These are phyloP conservation scores for Phlyctochytrium bullatum DNA, from an alignment of 192 early-diverging fungal genomes.

Conservation along the genomic window DNA sequence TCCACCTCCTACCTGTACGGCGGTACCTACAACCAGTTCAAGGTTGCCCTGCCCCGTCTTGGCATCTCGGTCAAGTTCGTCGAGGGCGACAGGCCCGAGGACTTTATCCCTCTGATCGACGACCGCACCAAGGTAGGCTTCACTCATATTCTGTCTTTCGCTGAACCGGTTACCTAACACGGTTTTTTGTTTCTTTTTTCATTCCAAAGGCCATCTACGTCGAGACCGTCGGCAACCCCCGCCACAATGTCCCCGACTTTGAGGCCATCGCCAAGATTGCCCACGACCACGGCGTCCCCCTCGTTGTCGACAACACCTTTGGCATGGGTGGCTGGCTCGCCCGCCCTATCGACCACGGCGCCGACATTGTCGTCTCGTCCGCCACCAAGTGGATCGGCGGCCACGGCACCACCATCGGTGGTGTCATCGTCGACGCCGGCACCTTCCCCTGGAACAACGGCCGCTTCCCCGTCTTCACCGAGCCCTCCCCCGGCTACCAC, in stretches of 20 bases:
- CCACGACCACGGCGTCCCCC: conserved; percentile 78
- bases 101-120: conserved; percentile 78
- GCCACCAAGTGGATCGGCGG: conserved; percentile 91
- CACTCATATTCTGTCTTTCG: not conserved
- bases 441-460: conserved; percentile 89
- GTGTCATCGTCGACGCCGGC: conserved; percentile 83
- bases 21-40: conserved; percentile 73
- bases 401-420: conserved; percentile 91
- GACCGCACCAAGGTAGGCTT: conserved; percentile 67
- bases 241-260: conserved; percentile 86
- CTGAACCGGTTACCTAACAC: too few species aligned
- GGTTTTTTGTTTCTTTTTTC: not conserved
- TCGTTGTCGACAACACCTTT: conserved; percentile 97
- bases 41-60: conserved; percentile 75
- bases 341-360: conserved; percentile 86
- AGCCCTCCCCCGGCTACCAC: conserved; percentile 81
- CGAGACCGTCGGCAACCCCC: conserved; percentile 90
- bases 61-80: conserved; percentile 78
- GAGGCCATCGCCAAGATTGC: conserved; percentile 75
- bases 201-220: conserved; percentile 68
- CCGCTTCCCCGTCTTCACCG: conserved; percentile 82
- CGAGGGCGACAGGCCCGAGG: conserved; percentile 63
- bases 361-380: conserved; percentile 92
- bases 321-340: conserved; percentile 80
- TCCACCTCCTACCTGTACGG: conserved; percentile 62